These are phyloP conservation scores for Wickerhamomyces canadensis DNA, from an alignment of 805 yeast genomes.

Conservation along the genomic window DNA sequence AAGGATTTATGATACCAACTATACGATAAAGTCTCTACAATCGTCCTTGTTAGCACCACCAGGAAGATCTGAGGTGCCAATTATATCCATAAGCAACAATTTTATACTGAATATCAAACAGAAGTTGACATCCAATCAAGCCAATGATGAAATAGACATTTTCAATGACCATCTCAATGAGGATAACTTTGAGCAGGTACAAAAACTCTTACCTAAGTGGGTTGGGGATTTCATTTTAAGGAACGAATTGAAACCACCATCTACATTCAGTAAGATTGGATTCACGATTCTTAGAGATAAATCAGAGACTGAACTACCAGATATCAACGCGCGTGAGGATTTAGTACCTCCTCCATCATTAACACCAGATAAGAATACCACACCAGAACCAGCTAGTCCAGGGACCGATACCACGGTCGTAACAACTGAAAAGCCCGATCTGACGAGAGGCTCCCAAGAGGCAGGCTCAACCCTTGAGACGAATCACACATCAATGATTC, in stretches of 20 bases:
- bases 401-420: background rate
- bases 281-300: conserved; percentile 41
- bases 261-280: conserved; percentile 46
- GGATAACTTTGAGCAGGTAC: conserved; percentile 32
- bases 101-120: conserved; percentile 3
- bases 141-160: conserved; percentile 38
- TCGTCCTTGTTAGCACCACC: background rate
- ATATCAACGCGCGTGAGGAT: conserved; percentile 15
- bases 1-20: background rate
- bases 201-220: conserved; percentile 56
- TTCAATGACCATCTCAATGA: conserved; percentile 32
- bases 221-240: conserved; percentile 46
- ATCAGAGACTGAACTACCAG: conserved; percentile 7
- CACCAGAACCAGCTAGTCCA: conserved; percentile 1
- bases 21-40: background rate
- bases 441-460: background rate
- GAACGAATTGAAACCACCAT: conserved; percentile 38
- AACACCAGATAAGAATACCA: background rate
- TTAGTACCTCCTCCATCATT: background rate
- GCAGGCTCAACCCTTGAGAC: no score
- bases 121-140: conserved; percentile 20
- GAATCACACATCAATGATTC: no score
- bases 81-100: background rate
- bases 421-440: background rate
- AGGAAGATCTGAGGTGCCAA: background rate